phyloP scores from a whole-genome alignment of 2,329 filamentous ascomycete species.

The Colletotrichum phormii region DNA sequence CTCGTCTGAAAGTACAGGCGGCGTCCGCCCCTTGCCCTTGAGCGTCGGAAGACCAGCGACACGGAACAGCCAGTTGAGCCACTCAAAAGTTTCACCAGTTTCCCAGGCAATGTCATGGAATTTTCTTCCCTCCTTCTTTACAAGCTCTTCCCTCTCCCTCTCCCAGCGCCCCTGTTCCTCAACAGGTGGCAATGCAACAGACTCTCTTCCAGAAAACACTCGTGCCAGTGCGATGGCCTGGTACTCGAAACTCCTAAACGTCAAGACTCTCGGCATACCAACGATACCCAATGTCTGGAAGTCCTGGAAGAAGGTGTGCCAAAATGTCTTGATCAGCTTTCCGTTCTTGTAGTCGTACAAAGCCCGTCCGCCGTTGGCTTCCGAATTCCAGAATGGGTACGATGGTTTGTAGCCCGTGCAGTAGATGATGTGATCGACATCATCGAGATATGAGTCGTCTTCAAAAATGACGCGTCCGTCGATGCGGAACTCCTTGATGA shows the following conservation, averaged over 20 bases:
- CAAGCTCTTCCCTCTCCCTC: constrained; percentile 46
- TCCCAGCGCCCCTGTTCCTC: constrained; percentile 61
- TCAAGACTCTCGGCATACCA: constrained; percentile 62
- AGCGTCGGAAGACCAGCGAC: constrained; percentile 62
- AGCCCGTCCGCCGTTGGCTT: constrained; percentile 53
- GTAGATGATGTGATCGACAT: constrained; percentile 55
- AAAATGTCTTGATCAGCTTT: constrained; percentile 58
- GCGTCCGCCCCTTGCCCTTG: constrained; percentile 57
- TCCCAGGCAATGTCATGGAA: constrained; percentile 68
- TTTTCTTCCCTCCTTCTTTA: constrained; percentile 46
- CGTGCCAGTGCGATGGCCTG: constrained; percentile 65
- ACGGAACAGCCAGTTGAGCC: constrained; percentile 57
- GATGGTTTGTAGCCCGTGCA: constrained; percentile 57
- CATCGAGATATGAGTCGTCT: constrained; percentile 49
- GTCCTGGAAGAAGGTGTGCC: constrained; percentile 64
- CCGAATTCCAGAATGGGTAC: constrained; percentile 61
- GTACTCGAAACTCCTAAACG: constrained; percentile 67
- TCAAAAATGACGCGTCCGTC: constrained; percentile 57
- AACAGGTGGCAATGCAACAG: constrained; percentile 50
- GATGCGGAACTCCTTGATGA: constrained; percentile 57
- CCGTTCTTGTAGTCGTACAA: constrained; percentile 62
- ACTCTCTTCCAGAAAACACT: constrained; percentile 56
- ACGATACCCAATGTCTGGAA: constrained; percentile 61
- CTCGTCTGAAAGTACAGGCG: constrained; percentile 56
- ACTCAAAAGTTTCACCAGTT: constrained; percentile 60